phyloP scores from a whole-genome alignment of 2,329 filamentous ascomycete genomes.

The Microcera coccophila region DNA sequence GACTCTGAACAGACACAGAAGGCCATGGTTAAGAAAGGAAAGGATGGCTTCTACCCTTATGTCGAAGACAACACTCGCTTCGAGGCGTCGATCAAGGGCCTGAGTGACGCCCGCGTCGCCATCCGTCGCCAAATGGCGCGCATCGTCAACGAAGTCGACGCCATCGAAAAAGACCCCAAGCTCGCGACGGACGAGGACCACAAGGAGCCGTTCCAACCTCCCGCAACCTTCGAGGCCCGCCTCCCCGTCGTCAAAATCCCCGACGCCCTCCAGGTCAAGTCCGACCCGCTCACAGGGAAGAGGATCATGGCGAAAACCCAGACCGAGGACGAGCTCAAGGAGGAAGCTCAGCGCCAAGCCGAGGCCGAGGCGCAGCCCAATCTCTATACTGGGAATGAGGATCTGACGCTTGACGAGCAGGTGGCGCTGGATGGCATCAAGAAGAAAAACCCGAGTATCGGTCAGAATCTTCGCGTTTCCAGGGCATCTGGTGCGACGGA shows the following conservation, averaged over 20 bases:
- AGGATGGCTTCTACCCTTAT: no score
- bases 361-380: no score
- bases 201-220: neutral
- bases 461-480: neutral
- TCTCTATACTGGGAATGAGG: no score
- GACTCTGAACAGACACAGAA: no score
- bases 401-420: no score
- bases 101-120: neutral
- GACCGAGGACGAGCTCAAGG: no score
- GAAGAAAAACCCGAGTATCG: neutral
- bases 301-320: neutral
- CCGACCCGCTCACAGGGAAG: neutral
- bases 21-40: no score
- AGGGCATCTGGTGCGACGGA: neutral
- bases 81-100: neutral
- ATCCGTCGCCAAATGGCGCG: constrained; percentile 3
- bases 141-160: constrained; percentile 4
- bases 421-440: no score
- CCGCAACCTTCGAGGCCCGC: neutral
- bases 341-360: no score
- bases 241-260: neutral
- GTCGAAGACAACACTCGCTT: neutral
- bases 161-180: neutral
- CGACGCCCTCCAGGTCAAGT: neutral
- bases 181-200: neutral